Conservation (phyloP, 768 basidiomycete genomes). For the Russula sp. region DNA sequence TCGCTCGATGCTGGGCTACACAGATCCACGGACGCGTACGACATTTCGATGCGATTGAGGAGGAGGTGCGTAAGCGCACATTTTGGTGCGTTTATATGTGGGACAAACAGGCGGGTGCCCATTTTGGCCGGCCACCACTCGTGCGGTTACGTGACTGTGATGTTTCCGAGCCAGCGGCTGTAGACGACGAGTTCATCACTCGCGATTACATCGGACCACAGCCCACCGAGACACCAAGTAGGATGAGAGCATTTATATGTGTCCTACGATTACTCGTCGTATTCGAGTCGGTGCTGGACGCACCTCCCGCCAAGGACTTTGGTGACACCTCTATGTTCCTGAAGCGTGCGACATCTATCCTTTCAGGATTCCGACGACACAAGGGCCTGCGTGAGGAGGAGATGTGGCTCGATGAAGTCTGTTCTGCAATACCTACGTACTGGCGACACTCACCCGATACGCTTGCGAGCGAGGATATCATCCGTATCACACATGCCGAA, state of each 20-base stretch:
- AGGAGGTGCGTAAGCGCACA: slow-evolving; percentile 88
- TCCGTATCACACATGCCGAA: slow-evolving; percentile 85
- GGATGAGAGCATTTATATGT: slow-evolving; percentile 78
- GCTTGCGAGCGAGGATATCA: slow-evolving; percentile 78
- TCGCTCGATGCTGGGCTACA: slow-evolving; percentile 88
- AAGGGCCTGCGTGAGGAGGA: slow-evolving; percentile 79
- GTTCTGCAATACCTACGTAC: slow-evolving; percentile 62
- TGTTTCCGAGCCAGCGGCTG: slow-evolving; percentile 77
- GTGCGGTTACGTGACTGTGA: slow-evolving; percentile 87
- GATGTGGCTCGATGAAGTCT: slow-evolving; percentile 74
- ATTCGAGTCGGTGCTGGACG: slow-evolving; percentile 83
- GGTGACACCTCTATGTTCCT: slow-evolving; percentile 78
- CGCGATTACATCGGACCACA: slow-evolving; percentile 64
- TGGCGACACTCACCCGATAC: slow-evolving; percentile 84
- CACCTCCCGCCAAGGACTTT: slow-evolving; percentile 61
- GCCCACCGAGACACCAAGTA: slow-evolving; percentile 66
- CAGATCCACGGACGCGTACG: slow-evolving; percentile 80
- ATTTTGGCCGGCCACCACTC: slow-evolving; percentile 87
- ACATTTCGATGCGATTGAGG: slow-evolving; percentile 84
- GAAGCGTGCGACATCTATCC: slow-evolving; percentile 61
- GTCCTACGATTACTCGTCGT: slow-evolving; percentile 80
- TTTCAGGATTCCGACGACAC: slow-evolving; percentile 59
- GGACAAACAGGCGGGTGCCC: slow-evolving; percentile 90
- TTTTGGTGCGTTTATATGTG: slow-evolving; percentile 97
- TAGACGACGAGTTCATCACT: slow-evolving; percentile 89